Base-by-base conservation (phyloP, 257 asterid species). In the Solanum clarkiae region DNA sequence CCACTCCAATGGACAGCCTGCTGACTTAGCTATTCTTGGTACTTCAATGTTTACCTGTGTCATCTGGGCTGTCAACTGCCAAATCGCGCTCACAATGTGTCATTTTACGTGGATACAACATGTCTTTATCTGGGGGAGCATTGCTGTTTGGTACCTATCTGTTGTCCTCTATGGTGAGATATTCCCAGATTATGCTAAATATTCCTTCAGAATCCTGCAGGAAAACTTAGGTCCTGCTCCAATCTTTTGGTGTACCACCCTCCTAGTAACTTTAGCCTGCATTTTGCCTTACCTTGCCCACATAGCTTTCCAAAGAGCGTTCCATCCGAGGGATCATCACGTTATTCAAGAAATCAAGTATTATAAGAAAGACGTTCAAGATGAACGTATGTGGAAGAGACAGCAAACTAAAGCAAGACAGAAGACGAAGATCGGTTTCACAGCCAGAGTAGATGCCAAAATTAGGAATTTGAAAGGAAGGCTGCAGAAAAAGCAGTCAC, bases 81-180 rank as follows among this genome's bases (percentile, higher is more conserved):
- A 96, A 88, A 94, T 96, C 18, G 98, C 97, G 5, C 88, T 96
- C 42, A 91, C 95, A 10, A 96, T 93, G 95, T 88, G 95, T 90
- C 97, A 96, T 92, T 96, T 96, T 95, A 96, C 99, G n/a, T 95
- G 96, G 97, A 92, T 96, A 66, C 99, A 96, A 65, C 98, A 94
- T 91, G 44, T 95, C 63, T 88, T 96, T 70, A 87, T 96, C n/a
- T 93, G 95, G 89, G 93, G 95, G 47, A 96, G 99, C 69, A 84
- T 96, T 15, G 87, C 75, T 2, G 85, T 91, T 5, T 96, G 99
- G 99, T 96, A 96, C 89, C 68, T 95, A 10, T 93, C 95, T 56
- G 94, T 96, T 55, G 42, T 92, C 51, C 86, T 89, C 56, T 96
- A 92, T 4, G 99, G 99, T 0, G 92, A 90, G 80, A 36, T 91